Base-by-base conservation (phyloP, 192 early-diverging fungal genomes). In the Coemansia furcata region DNA sequence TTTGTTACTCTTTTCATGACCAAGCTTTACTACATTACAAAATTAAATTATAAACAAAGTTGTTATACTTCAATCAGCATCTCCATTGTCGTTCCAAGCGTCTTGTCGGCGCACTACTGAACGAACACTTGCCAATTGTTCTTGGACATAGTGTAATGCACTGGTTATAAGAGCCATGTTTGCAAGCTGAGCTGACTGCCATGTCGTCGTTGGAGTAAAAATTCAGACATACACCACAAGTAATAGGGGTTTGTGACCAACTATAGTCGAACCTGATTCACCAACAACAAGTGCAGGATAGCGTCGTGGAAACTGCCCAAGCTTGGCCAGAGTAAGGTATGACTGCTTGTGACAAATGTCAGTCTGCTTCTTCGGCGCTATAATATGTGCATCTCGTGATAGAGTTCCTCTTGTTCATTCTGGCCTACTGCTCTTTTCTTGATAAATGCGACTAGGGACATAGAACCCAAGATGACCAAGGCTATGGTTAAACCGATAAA, bases 131-230 rank as follows among this genome's bases (percentile, higher is more conserved):
- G 21, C 89, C 91, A 55, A 91, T 95, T 40, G 94, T 81, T 58
- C 90, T 87, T 33, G 96, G 78, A 95, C 96, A 98, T 15, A 85
- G 86, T 44, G 89, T 86, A 49, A 95, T 88, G 64, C 96, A 98
- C 11, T 75, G 67, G 1, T 87, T 86, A 71, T 96, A 95, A 68
- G 95, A 98, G 26, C 85, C 66, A 63, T 98, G 96, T 17, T 84
- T 85, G 80, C 96, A 98, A 2, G 89, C 88, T 29, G 96, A 63
- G 62, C 81, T 67, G 3, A 89, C 68, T 15, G 85, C 84, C 29
- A 82, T 73, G 55, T 94, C 92, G 21, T 84, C 85, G 32, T 72
- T 67, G 3, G 66, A 60, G 73, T 90, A 96, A 30, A 94, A 90
- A 55, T 91, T 91, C 62, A 94, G 89, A 67, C 94, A 98, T 0